Conservation (phyloP, 768 basidiomycete genomes). For the Pulveroboletus sp. region DNA sequence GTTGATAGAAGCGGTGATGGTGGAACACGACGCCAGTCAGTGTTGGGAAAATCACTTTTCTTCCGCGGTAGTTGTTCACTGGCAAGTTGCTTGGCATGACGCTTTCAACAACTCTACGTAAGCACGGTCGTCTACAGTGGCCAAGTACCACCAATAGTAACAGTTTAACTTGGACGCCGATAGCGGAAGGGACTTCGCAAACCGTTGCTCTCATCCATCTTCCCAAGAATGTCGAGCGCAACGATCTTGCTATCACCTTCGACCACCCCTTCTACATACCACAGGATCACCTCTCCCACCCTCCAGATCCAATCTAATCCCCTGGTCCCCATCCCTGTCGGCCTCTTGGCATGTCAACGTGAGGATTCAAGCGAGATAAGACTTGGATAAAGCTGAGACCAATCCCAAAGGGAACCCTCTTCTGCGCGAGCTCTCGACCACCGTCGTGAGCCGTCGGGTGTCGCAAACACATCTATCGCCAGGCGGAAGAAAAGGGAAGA, state of each 20-base stretch:
- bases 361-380: conserved; percentile 19
- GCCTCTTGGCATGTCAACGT: conserved; percentile 80
- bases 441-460: conserved; percentile 48
- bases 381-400: conserved; percentile 5
- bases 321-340: conserved; percentile 60
- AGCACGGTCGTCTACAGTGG: too few relatives aligned
- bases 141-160: too few relatives aligned
- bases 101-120: too few relatives aligned
- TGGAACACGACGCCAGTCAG: too few relatives aligned
- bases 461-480: conserved; percentile 41
- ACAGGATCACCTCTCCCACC: conserved; percentile 59
- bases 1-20: background rate
- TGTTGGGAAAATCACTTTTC: too few relatives aligned
- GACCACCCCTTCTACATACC: conserved; percentile 55
- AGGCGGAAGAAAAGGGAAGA: conserved; percentile 52
- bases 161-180: too few relatives aligned
- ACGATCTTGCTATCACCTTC: conserved; percentile 43
- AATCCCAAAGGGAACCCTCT: conserved; percentile 62
- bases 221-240: conserved; percentile 30
- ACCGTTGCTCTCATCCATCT: background rate
- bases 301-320: conserved; percentile 53
- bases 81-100: too few relatives aligned
- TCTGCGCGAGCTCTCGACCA: conserved; percentile 54
- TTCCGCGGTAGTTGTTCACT: too few relatives aligned
- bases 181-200: too few relatives aligned